Base-by-base conservation (phyloP, 176 grass and related monocot species). In the Elaeis guineensis region DNA sequence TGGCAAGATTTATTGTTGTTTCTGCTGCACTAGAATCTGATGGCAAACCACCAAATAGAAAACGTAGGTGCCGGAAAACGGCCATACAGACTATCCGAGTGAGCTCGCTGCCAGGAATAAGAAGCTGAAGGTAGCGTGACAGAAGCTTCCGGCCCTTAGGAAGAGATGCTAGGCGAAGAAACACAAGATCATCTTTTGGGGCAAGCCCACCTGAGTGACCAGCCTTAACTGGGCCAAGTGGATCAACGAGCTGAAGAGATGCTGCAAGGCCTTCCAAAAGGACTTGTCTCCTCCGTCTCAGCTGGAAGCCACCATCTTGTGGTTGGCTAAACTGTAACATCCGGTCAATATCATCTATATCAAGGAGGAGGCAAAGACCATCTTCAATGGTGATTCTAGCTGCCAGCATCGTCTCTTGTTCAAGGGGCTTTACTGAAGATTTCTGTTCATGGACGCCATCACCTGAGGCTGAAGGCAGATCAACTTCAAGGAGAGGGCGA, bases 341-440 rank as follows among this genome's bases (percentile, higher is more conserved):
- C 11, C 94, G 67, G 64, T 99, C 94, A 61, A 85, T 89, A 72
- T 99, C 94, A 83, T 99, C 94, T 59, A 99, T 73, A 73, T 99
- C 85, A 56, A 99, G 84, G 62, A 99, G 75, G 69, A 99, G 64
- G 50, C 82, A 79, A 21, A 99, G 64, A 52, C 85, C 77, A 71
- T 99, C 94, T 80, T 99, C 94, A 70, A 93, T 74, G 17, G 94
- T 89, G 32, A 99, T 84, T 55, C 94, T 86, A 35, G 94, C 82
- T 53, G 88, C 94, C 51, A 99, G 53, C 74, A 85, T 69, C 63
- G 85, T 82, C 73, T 99, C 94, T 67, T 99, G 86, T 67, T 93
- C 94, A 64, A 99, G 76, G 26, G 88, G 65, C 52, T 77, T 92
- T 70, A 80, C 30, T 25, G 69, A 67, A 59, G 83, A 76, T 57